These are phyloP conservation scores for Scopulariopsis brevicaulis DNA, from an alignment of 2,329 filamentous ascomycete genomes.

Conservation along the genomic window DNA sequence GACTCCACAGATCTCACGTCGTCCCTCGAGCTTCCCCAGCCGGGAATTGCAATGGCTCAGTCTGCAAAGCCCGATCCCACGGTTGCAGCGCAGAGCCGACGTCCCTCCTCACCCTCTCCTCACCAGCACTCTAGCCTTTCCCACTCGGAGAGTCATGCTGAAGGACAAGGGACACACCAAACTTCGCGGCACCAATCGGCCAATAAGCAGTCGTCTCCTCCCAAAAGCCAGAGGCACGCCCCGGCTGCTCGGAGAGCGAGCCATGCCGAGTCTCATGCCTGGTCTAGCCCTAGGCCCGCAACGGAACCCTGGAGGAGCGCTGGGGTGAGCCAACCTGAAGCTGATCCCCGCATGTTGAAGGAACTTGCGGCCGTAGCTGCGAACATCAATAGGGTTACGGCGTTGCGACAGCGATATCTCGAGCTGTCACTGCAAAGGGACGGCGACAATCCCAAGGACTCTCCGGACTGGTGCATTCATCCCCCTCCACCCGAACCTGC, in stretches of 20 bases:
- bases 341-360: slow-evolving; percentile 68
- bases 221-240: background rate
- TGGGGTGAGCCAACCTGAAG: slow-evolving; percentile 43
- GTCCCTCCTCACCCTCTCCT: background rate
- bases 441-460: slow-evolving; percentile 80
- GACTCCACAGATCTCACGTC: background rate
- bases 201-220: background rate
- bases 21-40: slow-evolving; percentile 2
- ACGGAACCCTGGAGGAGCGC: background rate
- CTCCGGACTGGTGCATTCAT: slow-evolving; percentile 75
- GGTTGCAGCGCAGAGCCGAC: background rate
- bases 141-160: background rate
- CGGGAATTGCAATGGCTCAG: background rate
- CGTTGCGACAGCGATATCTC: slow-evolving; percentile 83
- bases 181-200: background rate
- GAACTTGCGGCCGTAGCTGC: slow-evolving; percentile 81
- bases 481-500: slow-evolving; percentile 84
- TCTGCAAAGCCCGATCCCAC: background rate
- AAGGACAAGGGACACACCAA: background rate
- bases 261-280: background rate
- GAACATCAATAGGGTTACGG: slow-evolving; percentile 82
- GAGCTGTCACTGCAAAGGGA: slow-evolving; percentile 70
- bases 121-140: background rate
- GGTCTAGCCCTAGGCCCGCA: background rate
- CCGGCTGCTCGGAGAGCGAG: background rate